Conservation (phyloP, 305 asterid species). For the Fraxinus greggii region DNA sequence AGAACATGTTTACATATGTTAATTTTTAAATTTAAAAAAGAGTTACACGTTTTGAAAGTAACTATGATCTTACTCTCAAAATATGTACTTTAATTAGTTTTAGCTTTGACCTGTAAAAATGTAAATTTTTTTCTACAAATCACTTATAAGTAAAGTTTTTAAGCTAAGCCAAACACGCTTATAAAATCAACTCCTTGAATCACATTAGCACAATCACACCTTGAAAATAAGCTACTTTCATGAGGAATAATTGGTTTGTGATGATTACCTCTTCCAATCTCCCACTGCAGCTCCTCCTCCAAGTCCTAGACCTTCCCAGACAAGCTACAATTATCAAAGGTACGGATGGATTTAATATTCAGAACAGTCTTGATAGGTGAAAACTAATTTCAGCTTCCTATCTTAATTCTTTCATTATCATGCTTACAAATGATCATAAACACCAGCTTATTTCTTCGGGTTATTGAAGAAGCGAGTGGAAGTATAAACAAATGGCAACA, state of each 20-base stretch:
- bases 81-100: no score
- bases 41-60: no score
- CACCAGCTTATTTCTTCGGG: not conserved
- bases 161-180: not conserved
- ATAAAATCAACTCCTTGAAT: no score
- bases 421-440: not conserved
- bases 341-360: not conserved
- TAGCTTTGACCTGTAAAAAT: no score
- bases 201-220: no score
- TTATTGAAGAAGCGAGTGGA: not conserved
- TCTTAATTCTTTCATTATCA: not conserved
- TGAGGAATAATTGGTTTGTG: not conserved
- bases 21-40: no score
- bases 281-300: constrained; percentile 33
- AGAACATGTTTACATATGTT: no score
- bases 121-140: no score
- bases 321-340: constrained; percentile 20
- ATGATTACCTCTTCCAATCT: constrained; percentile 30
- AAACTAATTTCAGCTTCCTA: not conserved
- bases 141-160: no score
- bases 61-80: no score
- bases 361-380: not conserved
- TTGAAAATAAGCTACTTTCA: no score
- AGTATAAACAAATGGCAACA: not conserved
- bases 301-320: constrained; percentile 38